Percentiles rank a stretch among this genome's conserved stretches.
These are phyloP conservation scores for Escovopsis sp. DNA, from an alignment of 2,329 filamentous ascomycete genomes.

Conservation along the genomic window DNA sequence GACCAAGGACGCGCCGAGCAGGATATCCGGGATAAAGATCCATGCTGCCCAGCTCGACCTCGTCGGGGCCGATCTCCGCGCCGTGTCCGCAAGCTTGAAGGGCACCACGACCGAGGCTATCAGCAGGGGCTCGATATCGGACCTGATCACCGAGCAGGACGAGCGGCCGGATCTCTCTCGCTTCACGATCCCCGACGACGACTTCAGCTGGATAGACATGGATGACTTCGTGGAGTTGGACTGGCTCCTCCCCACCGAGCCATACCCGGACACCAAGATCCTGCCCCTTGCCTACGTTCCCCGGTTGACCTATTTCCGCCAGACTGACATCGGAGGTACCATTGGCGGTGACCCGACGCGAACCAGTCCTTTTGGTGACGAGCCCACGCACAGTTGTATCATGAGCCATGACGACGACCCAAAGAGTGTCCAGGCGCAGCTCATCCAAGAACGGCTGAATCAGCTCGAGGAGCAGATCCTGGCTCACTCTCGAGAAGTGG, in stretches of 20 bases:
- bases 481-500: slow-evolving; percentile 56
- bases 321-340: slow-evolving; percentile 78
- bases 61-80: slow-evolving; percentile 78
- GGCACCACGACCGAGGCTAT: slow-evolving; percentile 67
- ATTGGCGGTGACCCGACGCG: slow-evolving; percentile 69
- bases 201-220: slow-evolving; percentile 97
- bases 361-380: slow-evolving; percentile 81
- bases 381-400: slow-evolving; percentile 87
- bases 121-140: slow-evolving; percentile 40
- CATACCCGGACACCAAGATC: slow-evolving; percentile 87
- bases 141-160: slow-evolving; percentile 38
- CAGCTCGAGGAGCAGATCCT: slow-evolving; percentile 67
- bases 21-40: slow-evolving; percentile 88
- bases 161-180: slow-evolving; percentile 61
- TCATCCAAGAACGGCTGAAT: slow-evolving; percentile 68
- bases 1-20: slow-evolving; percentile 59
- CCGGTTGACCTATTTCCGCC: slow-evolving; percentile 92
- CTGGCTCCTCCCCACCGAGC: slow-evolving; percentile 83
- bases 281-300: slow-evolving; percentile 83
- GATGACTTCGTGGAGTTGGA: slow-evolving; percentile 97
- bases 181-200: slow-evolving; percentile 91
- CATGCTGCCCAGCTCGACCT: slow-evolving; percentile 90
- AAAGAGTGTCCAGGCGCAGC: slow-evolving; percentile 68
- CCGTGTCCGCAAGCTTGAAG: slow-evolving; percentile 79
- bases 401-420: slow-evolving; percentile 89